Conservation (phyloP, 2,329 filamentous ascomycete genomes). For the Fusarium miscanthi region DNA sequence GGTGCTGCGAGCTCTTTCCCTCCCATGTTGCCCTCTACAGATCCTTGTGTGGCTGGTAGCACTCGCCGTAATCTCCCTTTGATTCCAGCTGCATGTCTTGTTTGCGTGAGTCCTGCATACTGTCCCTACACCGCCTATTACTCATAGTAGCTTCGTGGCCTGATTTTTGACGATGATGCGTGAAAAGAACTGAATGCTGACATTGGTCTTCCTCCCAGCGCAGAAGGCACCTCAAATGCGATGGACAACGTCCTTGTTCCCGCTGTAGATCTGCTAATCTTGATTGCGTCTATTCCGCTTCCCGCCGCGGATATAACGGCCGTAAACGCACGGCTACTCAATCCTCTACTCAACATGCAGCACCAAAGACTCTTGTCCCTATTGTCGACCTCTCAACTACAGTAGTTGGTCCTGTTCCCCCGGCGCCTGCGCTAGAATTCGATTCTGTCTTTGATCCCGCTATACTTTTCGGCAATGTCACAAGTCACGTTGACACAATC, state of each 20-base stretch:
- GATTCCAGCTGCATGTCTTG: neutral
- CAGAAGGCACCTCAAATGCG: constrained; percentile 3
- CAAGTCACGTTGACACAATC: accelerated
- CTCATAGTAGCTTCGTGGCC: accelerated
- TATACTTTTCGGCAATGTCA: accelerated
- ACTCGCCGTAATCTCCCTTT: neutral
- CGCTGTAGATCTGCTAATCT: neutral
- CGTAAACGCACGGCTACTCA: neutral
- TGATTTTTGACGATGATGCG: neutral
- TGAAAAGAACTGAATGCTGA: neutral
- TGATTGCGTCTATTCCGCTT: neutral
- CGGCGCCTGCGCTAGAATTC: neutral
- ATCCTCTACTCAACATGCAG: accelerated
- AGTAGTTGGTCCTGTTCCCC: accelerated
- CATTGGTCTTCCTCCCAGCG: neutral
- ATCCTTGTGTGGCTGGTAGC: neutral
- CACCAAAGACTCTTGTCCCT: accelerated
- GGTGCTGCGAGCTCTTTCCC: neutral
- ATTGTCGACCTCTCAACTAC: accelerated
- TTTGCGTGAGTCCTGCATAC: neutral
- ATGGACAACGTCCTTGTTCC: constrained; percentile 1
- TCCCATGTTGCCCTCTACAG: accelerated
- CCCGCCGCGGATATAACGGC: neutral
- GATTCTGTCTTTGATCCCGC: neutral
- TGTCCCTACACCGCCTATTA: neutral